Evolutionary conservation across 768 basidiomycete species (phyloP).

Genomic region (Phylloporus arenicola): DNA sequence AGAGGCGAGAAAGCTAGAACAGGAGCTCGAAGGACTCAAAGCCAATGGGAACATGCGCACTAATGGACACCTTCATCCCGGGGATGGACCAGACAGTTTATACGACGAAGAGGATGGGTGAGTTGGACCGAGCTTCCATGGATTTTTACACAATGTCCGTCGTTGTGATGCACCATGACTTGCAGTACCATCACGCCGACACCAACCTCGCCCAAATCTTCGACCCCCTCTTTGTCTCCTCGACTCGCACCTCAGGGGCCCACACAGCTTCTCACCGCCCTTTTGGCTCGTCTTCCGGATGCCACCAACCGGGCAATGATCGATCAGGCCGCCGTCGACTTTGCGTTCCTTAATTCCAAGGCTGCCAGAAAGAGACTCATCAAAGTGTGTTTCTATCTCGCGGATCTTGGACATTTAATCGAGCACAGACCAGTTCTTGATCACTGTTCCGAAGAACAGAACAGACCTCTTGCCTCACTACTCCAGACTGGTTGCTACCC

Average conservation of each 20-base stretch:
- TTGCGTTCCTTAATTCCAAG: conserved; percentile 95
- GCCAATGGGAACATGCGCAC: conserved; percentile 27
- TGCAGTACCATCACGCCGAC: conserved; percentile 53
- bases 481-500: conserved; percentile 79
- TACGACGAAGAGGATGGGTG: conserved; percentile 30
- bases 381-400: conserved; percentile 48
- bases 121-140: conserved; percentile 1
- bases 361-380: conserved; percentile 88
- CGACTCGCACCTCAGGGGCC: conserved; percentile 83
- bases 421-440: conserved; percentile 54
- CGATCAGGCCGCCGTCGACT: conserved; percentile 93
- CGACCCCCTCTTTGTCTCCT: conserved; percentile 57
- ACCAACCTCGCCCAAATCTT: conserved; percentile 60
- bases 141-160: conserved; percentile 15
- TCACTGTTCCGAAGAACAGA: conserved; percentile 80
- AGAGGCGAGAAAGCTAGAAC: conserved; percentile 70
- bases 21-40: conserved; percentile 64
- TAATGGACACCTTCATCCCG: conserved; percentile 18
- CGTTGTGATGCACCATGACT: conserved; percentile 36
- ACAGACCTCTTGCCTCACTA: conserved; percentile 92
- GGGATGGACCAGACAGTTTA: conserved; percentile 11
- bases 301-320: conserved; percentile 86
- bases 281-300: conserved; percentile 88
- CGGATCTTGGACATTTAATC: conserved; percentile 6
- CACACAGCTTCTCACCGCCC: conserved; percentile 84